phyloP scores from a whole-genome alignment of 306 rosid genomes.

The Acmispon strigosus region DNA sequence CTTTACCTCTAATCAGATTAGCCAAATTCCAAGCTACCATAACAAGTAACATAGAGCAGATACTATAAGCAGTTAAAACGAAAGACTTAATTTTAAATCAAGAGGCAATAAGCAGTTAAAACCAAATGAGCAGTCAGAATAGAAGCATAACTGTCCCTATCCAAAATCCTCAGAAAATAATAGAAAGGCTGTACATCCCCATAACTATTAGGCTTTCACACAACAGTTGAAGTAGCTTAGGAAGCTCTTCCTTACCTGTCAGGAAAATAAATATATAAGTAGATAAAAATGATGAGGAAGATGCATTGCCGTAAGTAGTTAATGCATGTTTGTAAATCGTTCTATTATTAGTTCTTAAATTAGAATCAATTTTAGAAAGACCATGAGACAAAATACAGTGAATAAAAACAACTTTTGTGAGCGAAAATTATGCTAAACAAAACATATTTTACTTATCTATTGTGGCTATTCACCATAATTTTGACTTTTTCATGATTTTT shows the following conservation, averaged over 20 bases:
- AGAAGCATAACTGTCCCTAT: conserved; percentile 5
- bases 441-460: too few species aligned
- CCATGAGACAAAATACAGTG: too few species aligned
- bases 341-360: too few species aligned
- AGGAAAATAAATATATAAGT: not conserved
- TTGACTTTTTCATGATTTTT: too few species aligned
- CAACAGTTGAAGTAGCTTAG: conserved; percentile 93
- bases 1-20: not conserved
- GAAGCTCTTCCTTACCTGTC: conserved; percentile 67
- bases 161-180: conserved; percentile 16
- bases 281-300: not conserved
- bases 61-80: not conserved
- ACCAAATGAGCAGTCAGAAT: not conserved
- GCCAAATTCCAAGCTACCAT: not conserved
- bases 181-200: not conserved
- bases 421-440: too few species aligned
- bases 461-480: too few species aligned
- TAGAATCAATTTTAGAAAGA: too few species aligned
- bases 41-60: not conserved
- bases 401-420: too few species aligned
- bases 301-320: not conserved
- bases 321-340: too few species aligned
- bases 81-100: not conserved
- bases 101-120: not conserved
- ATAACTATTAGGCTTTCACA: conserved; percentile 43